phyloP scores from a whole-genome alignment of 257 asterid species.

The Orobanche coerulescens region DNA sequence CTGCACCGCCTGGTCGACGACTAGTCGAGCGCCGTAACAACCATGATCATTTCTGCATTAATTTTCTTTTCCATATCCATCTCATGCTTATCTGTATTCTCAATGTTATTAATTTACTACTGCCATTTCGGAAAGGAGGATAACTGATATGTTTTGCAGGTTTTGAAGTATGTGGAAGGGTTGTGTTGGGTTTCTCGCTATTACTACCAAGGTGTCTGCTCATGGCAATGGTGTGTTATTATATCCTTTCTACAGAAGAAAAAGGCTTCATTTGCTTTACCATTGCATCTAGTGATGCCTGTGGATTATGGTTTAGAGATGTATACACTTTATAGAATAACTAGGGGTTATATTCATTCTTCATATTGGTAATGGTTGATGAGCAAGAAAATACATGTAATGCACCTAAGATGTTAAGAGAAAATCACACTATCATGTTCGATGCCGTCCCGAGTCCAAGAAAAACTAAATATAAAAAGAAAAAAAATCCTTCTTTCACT shows the following conservation, averaged over 20 bases:
- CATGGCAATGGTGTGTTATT: constrained; percentile 86
- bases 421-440: constrained; percentile 11
- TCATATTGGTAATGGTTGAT: constrained; percentile 11
- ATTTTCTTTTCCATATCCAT: background rate
- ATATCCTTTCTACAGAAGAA: constrained; percentile 6
- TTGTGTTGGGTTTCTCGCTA: constrained; percentile 98
- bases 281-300: constrained; percentile 12
- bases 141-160: constrained; percentile 41
- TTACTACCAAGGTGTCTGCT: constrained; percentile 98
- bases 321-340: background rate
- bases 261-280: background rate
- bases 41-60: background rate
- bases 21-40: too few relatives aligned
- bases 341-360: constrained; percentile 5
- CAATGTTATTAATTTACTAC: background rate
- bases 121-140: constrained; percentile 12
- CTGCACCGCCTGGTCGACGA: too few relatives aligned
- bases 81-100: background rate
- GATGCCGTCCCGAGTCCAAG: background rate
- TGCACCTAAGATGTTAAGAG: constrained; percentile 6
- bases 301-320: constrained; percentile 2
- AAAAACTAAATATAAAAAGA: background rate
- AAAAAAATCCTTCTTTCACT: background rate
- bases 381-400: constrained; percentile 5
- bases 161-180: constrained; percentile 85